These are phyloP conservation scores for Hysterangium stoloniferum DNA, from an alignment of 768 basidiomycete genomes.

Conservation along the genomic window DNA sequence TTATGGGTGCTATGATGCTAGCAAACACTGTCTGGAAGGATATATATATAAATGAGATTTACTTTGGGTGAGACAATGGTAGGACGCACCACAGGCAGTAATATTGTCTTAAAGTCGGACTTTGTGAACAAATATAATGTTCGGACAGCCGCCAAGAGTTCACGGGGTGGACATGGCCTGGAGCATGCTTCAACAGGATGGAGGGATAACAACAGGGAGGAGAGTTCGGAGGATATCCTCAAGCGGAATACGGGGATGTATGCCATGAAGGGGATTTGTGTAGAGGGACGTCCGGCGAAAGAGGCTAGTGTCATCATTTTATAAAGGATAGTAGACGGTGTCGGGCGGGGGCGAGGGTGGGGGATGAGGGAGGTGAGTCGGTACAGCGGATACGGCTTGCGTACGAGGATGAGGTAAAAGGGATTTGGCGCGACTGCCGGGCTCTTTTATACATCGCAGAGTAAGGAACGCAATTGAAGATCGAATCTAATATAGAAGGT, in stretches of 20 bases:
- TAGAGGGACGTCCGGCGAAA: no score
- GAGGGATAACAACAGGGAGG: neutral
- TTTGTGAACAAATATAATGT: conserved; percentile 22
- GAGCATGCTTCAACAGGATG: neutral
- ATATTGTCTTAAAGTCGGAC: conserved; percentile 19
- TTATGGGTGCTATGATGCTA: conserved; percentile 4
- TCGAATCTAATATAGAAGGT: conserved; percentile 2
- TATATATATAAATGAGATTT: neutral
- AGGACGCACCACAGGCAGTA: conserved; percentile 20
- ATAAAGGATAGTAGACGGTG: no score
- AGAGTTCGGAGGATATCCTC: neutral
- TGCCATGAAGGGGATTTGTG: no score
- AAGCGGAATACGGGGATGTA: neutral
- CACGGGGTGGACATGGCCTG: neutral
- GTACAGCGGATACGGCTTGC: conserved; percentile 3
- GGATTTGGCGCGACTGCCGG: neutral
- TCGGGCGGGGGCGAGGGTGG: no score
- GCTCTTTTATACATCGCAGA: neutral
- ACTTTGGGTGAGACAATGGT: neutral
- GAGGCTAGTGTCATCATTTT: no score
- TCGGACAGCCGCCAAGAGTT: neutral
- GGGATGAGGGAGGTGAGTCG: neutral
- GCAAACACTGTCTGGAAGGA: conserved; percentile 6
- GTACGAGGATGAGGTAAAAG: neutral
- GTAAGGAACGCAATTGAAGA: neutral